Evolutionary conservation across 2,329 filamentous ascomycete species (phyloP).

Genomic region (Sarocladium kiliense): DNA sequence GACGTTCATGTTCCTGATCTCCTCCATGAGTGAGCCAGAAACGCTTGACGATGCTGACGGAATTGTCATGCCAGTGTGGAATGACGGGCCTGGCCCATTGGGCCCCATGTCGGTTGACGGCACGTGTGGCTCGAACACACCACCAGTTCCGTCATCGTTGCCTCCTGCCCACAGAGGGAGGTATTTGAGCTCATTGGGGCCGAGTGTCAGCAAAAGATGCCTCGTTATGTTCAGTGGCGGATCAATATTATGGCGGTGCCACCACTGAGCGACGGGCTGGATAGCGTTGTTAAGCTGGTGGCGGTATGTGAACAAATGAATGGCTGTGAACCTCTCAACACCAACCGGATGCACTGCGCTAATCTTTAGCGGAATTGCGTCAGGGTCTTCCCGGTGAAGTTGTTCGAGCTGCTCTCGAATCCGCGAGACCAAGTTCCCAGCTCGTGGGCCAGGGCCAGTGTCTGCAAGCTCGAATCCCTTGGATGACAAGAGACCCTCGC

Average conservation of each 20-base stretch:
- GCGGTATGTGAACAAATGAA: conserved; percentile 18
- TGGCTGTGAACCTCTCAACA: conserved; percentile 11
- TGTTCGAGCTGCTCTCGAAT: not conserved
- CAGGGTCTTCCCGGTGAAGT: not conserved
- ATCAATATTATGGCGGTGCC: conserved; percentile 24
- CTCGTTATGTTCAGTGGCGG: conserved; percentile 30
- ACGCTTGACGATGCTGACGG: conserved; percentile 27
- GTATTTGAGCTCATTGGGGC: conserved; percentile 53
- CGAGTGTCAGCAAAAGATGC: conserved; percentile 47
- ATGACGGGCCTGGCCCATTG: conserved; percentile 40
- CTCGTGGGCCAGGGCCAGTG: not conserved
- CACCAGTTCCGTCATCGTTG: conserved; percentile 44
- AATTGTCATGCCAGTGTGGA: conserved; percentile 38
- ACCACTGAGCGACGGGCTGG: conserved; percentile 17
- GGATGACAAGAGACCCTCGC: not conserved
- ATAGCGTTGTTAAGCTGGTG: conserved; percentile 16
- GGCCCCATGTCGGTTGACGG: conserved; percentile 40
- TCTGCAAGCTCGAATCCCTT: no score
- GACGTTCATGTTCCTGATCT: conserved; percentile 27
- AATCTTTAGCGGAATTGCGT: not conserved
- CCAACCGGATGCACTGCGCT: not conserved
- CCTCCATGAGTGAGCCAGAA: conserved; percentile 29
- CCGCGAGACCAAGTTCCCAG: not conserved
- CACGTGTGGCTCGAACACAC: conserved; percentile 38
- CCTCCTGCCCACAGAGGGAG: conserved; percentile 62